A percentile compares a stretch with the other conserved stretches of the same genome.
phyloP scores from a whole-genome alignment of 345 rosid species.

The Lumnitzera littorea region DNA sequence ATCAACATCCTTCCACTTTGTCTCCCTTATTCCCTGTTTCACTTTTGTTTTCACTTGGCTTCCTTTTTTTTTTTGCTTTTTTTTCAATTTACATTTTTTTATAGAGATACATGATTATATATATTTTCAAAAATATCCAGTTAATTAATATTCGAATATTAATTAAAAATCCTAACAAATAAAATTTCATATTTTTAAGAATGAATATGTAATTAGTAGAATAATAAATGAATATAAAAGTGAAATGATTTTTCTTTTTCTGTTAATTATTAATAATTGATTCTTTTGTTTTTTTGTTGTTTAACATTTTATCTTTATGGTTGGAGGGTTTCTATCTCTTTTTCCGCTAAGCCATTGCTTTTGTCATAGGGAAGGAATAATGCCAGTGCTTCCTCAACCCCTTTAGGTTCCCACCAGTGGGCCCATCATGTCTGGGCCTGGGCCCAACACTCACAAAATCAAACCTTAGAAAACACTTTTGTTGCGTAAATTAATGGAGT shows the following conservation, averaged over 20 bases:
- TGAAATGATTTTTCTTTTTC: too few species aligned
- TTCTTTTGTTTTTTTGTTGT: constrained; percentile 1
- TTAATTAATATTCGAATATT: too few species aligned
- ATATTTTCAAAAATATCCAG: too few species aligned
- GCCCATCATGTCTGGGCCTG: constrained; percentile 32
- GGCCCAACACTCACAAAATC: constrained; percentile 1
- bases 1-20: constrained; percentile 98
- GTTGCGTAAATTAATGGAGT: constrained; percentile 36
- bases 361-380: constrained; percentile 47
- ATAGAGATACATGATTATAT: too few species aligned
- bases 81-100: too few species aligned
- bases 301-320: not conserved
- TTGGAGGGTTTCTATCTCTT: constrained; percentile 36
- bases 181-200: too few species aligned
- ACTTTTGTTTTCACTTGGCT: constrained; percentile 7
- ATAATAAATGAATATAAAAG: too few species aligned
- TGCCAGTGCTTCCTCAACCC: constrained; percentile 31
- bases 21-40: constrained; percentile 33
- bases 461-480: not conserved
- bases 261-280: not conserved
- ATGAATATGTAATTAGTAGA: too few species aligned
- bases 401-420: constrained; percentile 47
- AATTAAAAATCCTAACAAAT: too few species aligned
- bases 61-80: constrained; percentile 2
- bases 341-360: constrained; percentile 37